These are phyloP conservation scores for Colletotrichum simmondsii DNA, from an alignment of 2,329 filamentous ascomycete genomes.

Conservation along the genomic window DNA sequence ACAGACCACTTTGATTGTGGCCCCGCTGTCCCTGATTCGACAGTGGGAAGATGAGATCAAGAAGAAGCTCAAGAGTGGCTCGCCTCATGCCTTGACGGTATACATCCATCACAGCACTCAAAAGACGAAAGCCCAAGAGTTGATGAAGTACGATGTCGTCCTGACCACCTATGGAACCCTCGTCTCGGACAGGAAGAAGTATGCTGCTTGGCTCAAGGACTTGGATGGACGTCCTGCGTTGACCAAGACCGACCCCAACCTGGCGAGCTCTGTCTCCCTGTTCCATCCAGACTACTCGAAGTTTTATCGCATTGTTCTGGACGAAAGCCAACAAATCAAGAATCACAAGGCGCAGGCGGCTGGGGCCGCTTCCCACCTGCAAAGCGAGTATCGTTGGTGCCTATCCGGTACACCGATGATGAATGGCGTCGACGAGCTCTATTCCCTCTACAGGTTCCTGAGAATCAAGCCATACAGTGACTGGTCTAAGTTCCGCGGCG, in stretches of 20 bases:
- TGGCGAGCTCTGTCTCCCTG: slow-evolving; percentile 61
- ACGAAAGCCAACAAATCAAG: slow-evolving; percentile 86
- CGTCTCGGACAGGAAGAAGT: slow-evolving; percentile 72
- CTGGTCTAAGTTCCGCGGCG: slow-evolving; percentile 68
- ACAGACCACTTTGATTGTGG: slow-evolving; percentile 84
- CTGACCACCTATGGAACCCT: slow-evolving; percentile 83
- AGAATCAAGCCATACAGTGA: slow-evolving; percentile 79
- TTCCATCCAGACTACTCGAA: slow-evolving; percentile 66
- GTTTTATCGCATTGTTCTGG: slow-evolving; percentile 79
- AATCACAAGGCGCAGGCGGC: slow-evolving; percentile 73
- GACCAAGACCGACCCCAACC: slow-evolving; percentile 48
- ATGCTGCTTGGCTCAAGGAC: slow-evolving; percentile 50
- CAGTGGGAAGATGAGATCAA: slow-evolving; percentile 88
- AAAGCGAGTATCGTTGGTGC: slow-evolving; percentile 74
- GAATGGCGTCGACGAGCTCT: slow-evolving; percentile 84
- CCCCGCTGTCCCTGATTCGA: slow-evolving; percentile 80
- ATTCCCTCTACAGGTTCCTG: slow-evolving; percentile 81
- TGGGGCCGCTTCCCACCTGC: slow-evolving; percentile 57
- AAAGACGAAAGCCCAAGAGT: slow-evolving; percentile 66
- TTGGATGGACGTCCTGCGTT: slow-evolving; percentile 52
- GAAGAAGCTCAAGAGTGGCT: slow-evolving; percentile 68
- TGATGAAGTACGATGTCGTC: slow-evolving; percentile 78
- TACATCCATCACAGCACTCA: slow-evolving; percentile 73
- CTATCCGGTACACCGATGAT: slow-evolving; percentile 90
- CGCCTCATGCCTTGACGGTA: slow-evolving; percentile 68